phyloP scores from a whole-genome alignment of 164 flowering plant species.

The Annona cherimola region DNA sequence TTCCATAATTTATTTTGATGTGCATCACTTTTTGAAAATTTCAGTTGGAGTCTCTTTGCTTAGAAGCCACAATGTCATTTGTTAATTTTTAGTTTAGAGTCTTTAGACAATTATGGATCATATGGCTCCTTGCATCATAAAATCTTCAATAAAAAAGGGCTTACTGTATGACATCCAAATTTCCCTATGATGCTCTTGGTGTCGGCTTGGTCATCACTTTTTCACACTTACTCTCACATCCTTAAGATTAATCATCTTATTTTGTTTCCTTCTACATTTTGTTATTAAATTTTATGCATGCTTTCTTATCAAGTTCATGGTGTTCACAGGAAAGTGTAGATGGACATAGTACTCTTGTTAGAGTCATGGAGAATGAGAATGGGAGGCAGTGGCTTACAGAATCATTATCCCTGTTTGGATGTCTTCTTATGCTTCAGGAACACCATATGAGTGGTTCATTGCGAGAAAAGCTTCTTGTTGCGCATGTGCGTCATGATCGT shows the following conservation, averaged over 20 bases:
- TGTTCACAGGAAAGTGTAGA: conserved; percentile 13
- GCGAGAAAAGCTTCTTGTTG: conserved; percentile 25
- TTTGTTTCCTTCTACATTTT: background rate
- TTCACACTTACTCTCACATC: background rate
- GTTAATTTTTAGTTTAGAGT: too few species aligned
- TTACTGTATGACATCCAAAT: too few species aligned
- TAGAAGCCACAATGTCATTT: too few species aligned
- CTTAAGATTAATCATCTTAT: background rate
- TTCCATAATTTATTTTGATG: too few species aligned
- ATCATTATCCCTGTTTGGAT: conserved; percentile 26
- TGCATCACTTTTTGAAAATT: too few species aligned
- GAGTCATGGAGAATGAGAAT: conserved; percentile 14
- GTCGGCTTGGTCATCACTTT: background rate
- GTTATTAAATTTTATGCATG: background rate
- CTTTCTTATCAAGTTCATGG: background rate
- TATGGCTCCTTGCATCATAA: too few species aligned
- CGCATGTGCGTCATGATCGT: conserved; percentile 17
- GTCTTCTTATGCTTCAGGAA: conserved; percentile 22
- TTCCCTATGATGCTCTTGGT: background rate
- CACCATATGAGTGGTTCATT: conserved; percentile 20
- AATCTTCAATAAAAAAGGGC: background rate
- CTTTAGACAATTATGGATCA: too few species aligned
- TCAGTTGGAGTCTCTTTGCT: too few species aligned
- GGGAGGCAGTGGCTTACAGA: conserved; percentile 25
- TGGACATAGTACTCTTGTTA: conserved; percentile 12